These are phyloP conservation scores for Pseudogymnoascus sp. DNA, from an alignment of 2,329 filamentous ascomycete genomes.

Conservation along the genomic window DNA sequence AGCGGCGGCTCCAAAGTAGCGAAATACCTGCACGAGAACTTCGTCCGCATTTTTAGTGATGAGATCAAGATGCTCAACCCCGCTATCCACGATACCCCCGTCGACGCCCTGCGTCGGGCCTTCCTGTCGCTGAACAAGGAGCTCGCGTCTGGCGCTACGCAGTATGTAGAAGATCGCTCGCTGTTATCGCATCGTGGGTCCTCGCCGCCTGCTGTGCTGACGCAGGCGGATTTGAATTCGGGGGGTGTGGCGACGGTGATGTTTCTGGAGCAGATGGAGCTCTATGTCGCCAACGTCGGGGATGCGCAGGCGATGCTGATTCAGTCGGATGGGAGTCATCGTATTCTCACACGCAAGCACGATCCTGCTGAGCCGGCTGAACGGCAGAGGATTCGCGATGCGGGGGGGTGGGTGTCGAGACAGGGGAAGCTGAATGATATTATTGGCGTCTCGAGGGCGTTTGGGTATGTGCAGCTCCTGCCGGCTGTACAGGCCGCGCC, in stretches of 20 bases:
- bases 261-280: constrained; percentile 81
- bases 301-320: constrained; percentile 95
- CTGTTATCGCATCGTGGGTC: constrained; percentile 64
- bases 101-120: constrained; percentile 76
- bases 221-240: constrained; percentile 81
- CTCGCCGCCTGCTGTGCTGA: constrained; percentile 67
- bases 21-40: constrained; percentile 94
- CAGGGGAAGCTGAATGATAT: constrained; percentile 90
- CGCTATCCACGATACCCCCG: constrained; percentile 64
- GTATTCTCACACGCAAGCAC: constrained; percentile 82
- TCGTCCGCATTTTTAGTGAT: constrained; percentile 73
- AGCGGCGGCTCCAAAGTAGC: constrained; percentile 91
- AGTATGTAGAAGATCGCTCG: constrained; percentile 69
- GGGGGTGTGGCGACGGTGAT: constrained; percentile 88
- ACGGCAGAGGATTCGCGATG: constrained; percentile 82
- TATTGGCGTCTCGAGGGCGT: constrained; percentile 86
- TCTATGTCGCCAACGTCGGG: constrained; percentile 92
- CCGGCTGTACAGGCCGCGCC: constrained; percentile 90
- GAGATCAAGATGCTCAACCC: constrained; percentile 71
- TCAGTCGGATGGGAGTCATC: constrained; percentile 76
- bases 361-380: constrained; percentile 84
- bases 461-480: constrained; percentile 89
- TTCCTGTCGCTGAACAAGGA: constrained; percentile 93
- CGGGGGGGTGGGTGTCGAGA: constrained; percentile 90
- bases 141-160: constrained; percentile 75